Conservation (phyloP, 164 flowering plant species). For the Aristolochia contorta region DNA sequence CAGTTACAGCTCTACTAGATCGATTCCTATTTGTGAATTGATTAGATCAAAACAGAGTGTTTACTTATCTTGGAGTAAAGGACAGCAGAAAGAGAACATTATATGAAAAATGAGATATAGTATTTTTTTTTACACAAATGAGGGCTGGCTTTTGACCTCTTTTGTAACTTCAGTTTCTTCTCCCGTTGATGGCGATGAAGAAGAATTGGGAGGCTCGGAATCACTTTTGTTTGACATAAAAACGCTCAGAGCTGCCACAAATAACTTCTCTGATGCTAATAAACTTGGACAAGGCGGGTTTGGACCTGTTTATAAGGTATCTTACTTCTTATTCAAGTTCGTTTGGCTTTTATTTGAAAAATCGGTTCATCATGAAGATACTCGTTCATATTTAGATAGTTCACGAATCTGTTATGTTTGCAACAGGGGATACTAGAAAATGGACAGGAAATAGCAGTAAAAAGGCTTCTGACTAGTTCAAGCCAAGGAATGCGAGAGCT, state of each 20-base stretch:
- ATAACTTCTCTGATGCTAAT: slow-evolving; percentile 25
- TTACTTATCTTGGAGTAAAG: too few species aligned
- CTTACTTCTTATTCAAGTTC: not conserved
- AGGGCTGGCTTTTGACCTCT: not conserved
- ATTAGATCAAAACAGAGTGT: too few species aligned
- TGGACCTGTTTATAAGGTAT: slow-evolving; percentile 40
- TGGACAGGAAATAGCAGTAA: slow-evolving; percentile 34
- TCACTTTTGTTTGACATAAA: slow-evolving; percentile 12
- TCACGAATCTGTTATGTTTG: not conserved
- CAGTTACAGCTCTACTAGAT: not conserved
- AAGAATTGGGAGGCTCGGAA: slow-evolving; percentile 5
- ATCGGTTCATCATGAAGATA: too few species aligned
- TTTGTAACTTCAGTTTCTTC: not conserved
- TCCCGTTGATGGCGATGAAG: not conserved
- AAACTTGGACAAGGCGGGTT: slow-evolving; percentile 42
- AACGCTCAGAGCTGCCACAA: slow-evolving; percentile 19
- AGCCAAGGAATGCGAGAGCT: slow-evolving; percentile 30
- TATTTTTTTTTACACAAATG: not conserved
- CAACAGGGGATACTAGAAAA: slow-evolving; percentile 21
- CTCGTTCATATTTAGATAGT: not conserved
- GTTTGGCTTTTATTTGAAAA: not conserved
- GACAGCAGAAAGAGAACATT: too few species aligned
- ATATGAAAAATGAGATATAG: too few species aligned
- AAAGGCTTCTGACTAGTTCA: slow-evolving; percentile 27
- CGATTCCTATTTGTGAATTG: too few species aligned